Evolutionary conservation across 495 filamentous ascomycete species (phyloP).

Genomic region (Cairneyella variabilis): DNA sequence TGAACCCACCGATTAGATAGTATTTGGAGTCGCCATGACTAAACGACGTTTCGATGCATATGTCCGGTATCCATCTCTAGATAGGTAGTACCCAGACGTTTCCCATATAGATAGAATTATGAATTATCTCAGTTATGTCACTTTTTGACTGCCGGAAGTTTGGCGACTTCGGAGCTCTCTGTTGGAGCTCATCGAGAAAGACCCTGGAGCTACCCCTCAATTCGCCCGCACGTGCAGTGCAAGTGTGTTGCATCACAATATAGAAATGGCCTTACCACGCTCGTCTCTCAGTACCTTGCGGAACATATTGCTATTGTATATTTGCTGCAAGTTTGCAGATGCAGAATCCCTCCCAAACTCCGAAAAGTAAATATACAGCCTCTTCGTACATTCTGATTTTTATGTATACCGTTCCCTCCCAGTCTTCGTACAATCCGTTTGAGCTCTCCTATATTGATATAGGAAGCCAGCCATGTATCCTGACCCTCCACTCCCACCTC

Average conservation of each 20-base stretch:
- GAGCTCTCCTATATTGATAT: neutral
- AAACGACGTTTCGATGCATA: neutral
- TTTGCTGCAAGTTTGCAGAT: too few relatives aligned
- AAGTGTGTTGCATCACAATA: too few relatives aligned
- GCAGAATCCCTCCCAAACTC: slow-evolving; percentile 11
- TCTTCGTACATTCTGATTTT: slow-evolving; percentile 20
- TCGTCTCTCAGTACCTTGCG: too few relatives aligned
- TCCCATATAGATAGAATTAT: too few relatives aligned
- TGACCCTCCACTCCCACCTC: slow-evolving; percentile 23
- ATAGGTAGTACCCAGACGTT: too few relatives aligned
- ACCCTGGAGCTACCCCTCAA: slow-evolving; percentile 13
- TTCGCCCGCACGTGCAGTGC: too few relatives aligned
- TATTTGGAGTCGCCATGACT: neutral
- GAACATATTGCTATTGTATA: too few relatives aligned
- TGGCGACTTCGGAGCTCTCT: neutral
- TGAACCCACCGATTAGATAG: neutral
- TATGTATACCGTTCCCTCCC: slow-evolving; percentile 11
- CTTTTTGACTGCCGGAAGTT: too few relatives aligned
- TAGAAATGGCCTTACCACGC: too few relatives aligned
- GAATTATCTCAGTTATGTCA: too few relatives aligned
- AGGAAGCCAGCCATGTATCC: neutral
- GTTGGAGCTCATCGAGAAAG: neutral
- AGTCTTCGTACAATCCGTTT: slow-evolving; percentile 5
- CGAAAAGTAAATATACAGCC: neutral
- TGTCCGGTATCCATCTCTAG: neutral